These are phyloP conservation scores for Coniochaeta ligniaria DNA, from an alignment of 2,329 filamentous ascomycete species.

Conservation along the genomic window DNA sequence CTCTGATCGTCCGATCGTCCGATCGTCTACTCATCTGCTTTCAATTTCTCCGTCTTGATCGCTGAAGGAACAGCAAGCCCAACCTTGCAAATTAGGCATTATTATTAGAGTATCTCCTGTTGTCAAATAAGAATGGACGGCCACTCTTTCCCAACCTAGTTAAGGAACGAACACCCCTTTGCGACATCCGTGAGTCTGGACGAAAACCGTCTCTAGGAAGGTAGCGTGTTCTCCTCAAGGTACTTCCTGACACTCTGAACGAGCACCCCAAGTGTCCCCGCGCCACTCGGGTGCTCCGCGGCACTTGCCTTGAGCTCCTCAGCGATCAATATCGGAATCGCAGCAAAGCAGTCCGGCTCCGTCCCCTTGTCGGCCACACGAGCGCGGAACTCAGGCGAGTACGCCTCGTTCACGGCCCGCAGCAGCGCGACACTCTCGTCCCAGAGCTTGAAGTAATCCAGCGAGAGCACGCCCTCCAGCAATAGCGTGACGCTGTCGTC, in stretches of 20 bases:
- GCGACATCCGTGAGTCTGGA: no score
- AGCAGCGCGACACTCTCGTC: conserved; percentile 11
- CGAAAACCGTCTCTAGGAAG: neutral
- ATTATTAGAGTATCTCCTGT: no score
- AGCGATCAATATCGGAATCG: neutral
- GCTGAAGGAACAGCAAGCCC: no score
- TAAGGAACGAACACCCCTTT: no score
- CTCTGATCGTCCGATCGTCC: no score
- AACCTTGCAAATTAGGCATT: no score
- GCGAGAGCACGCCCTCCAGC: conserved; percentile 14
- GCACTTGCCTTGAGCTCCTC: neutral
- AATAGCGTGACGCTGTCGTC: conserved; percentile 12
- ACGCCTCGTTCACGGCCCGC: conserved; percentile 4
- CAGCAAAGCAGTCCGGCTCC: neutral
- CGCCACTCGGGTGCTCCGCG: neutral
- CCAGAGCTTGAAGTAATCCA: conserved; percentile 17
- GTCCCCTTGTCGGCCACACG: neutral
- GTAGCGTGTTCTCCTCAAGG: neutral
- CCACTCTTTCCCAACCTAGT: no score
- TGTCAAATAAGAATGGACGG: no score
- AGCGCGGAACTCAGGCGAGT: neutral
- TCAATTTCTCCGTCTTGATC: no score
- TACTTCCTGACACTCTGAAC: neutral
- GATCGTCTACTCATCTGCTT: no score
- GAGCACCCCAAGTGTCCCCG: neutral